Evolutionary conservation across 139 green algal genomes (phyloP).

Genomic region (Chlorella vulgaris): DNA sequence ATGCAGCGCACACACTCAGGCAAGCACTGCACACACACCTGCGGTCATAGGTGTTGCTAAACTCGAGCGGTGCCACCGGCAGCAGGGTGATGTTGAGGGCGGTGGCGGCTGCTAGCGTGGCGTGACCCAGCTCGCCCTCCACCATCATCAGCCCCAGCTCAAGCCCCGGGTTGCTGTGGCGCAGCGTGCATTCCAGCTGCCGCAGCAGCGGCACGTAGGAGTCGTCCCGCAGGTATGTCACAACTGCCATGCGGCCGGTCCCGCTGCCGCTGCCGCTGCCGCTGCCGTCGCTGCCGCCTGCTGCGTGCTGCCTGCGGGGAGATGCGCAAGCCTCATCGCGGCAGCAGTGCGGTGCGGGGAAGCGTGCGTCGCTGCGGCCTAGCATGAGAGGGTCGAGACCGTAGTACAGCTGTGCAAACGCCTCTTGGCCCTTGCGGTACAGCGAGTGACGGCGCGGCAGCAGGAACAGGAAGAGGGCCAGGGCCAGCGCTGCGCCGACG

Average conservation of each 20-base stretch:
- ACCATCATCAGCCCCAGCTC: constrained; percentile 22
- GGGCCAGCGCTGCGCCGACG: not conserved
- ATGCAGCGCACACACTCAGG: too few relatives aligned
- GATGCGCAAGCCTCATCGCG: not conserved
- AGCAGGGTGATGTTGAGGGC: constrained; percentile 12
- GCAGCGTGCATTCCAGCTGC: constrained; percentile 38
- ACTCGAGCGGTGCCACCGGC: constrained; percentile 10
- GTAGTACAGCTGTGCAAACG: constrained; percentile 24
- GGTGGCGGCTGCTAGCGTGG: not conserved
- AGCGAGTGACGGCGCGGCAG: not conserved
- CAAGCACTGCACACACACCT: constrained; percentile 12
- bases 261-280: not conserved
- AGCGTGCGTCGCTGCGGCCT: constrained; percentile 1
- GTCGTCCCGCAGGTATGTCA: constrained; percentile 20
- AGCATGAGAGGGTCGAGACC: constrained; percentile 18
- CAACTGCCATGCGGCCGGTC: not conserved
- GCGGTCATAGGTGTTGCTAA: constrained; percentile 15
- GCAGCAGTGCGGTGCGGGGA: constrained; percentile 23
- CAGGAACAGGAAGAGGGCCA: constrained; percentile 4
- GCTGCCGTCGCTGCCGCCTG: not conserved
- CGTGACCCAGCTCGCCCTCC: not conserved
- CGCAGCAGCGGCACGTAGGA: constrained; percentile 20
- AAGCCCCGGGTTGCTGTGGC: constrained; percentile 17
- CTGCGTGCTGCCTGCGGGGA: not conserved
- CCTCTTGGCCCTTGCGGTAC: constrained; percentile 8